A percentile compares a stretch with the other conserved stretches of the same genome.
Conservation (phyloP, 2,329 filamentous ascomycete genomes). For the Blumeria graminis region DNA sequence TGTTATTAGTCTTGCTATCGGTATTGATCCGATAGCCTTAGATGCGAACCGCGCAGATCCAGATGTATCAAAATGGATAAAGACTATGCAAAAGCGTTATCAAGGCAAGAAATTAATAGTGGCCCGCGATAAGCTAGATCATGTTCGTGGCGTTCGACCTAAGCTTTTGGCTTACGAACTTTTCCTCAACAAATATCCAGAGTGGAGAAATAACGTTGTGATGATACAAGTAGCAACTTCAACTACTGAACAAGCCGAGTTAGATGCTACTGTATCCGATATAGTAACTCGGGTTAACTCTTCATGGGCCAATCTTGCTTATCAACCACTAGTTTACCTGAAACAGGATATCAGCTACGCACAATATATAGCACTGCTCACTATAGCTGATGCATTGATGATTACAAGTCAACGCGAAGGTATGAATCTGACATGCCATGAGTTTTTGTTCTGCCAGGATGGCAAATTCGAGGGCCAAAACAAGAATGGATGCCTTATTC, state of each 20-base stretch:
- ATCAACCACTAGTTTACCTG: conserved; percentile 79
- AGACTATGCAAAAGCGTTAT: conserved; percentile 62
- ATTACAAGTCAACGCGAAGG: conserved; percentile 89
- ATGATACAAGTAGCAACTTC: conserved; percentile 87
- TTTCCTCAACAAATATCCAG: conserved; percentile 79
- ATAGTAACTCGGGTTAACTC: conserved; percentile 91
- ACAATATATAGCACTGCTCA: conserved; percentile 78
- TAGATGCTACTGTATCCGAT: conserved; percentile 72
- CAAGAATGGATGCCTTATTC: conserved; percentile 68
- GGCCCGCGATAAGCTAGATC: conserved; percentile 80
- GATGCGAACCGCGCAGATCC: conserved; percentile 43
- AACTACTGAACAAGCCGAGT: conserved; percentile 64
- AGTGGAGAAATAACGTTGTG: conserved; percentile 72
- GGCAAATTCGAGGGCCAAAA: conserved; percentile 43
- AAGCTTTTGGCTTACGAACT: conserved; percentile 77
- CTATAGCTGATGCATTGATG: conserved; percentile 76
- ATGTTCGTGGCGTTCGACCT: conserved; percentile 75
- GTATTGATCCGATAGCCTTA: conserved; percentile 65
- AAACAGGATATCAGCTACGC: conserved; percentile 86
- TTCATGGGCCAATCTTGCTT: conserved; percentile 67
- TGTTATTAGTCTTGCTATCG: conserved; percentile 64
- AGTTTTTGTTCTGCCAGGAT: conserved; percentile 84
- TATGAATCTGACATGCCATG: conserved; percentile 91
- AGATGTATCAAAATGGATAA: conserved; percentile 57
- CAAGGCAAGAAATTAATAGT: conserved; percentile 77